Conservation (phyloP, 2,329 filamentous ascomycete genomes). For the Colletotrichum sublineola region DNA sequence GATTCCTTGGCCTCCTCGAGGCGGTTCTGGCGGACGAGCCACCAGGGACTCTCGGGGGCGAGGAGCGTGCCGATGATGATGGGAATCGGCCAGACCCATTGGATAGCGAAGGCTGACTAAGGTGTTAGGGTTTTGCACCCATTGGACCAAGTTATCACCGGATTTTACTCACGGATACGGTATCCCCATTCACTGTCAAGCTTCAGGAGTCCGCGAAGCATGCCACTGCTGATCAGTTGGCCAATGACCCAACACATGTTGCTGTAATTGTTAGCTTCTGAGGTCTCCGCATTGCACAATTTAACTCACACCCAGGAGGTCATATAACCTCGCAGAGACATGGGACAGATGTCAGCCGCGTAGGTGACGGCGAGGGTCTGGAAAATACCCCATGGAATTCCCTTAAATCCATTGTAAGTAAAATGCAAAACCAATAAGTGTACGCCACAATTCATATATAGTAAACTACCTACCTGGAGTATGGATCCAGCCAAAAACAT, state of each 20-base stretch:
- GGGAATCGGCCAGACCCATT: constrained; percentile 44
- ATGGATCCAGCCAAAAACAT: constrained; percentile 53
- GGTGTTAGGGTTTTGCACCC: background rate
- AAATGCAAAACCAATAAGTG: no score
- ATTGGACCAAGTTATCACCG: no score
- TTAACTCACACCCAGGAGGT: constrained; percentile 48
- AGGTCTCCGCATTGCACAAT: constrained; percentile 16
- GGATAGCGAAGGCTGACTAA: constrained; percentile 50
- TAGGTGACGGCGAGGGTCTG: constrained; percentile 54
- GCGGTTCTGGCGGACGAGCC: constrained; percentile 45
- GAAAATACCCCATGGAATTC: constrained; percentile 53
- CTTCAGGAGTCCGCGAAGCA: constrained; percentile 51
- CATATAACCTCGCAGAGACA: constrained; percentile 49
- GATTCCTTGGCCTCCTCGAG: constrained; percentile 44
- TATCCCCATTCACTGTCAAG: constrained; percentile 56
- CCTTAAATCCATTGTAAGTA: constrained; percentile 25
- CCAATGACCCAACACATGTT: constrained; percentile 60
- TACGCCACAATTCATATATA: no score
- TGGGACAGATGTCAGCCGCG: constrained; percentile 54
- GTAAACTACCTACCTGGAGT: no score
- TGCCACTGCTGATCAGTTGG: constrained; percentile 53
- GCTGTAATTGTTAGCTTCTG: constrained; percentile 11
- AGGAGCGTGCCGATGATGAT: constrained; percentile 42
- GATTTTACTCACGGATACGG: constrained; percentile 51
- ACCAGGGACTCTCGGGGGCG: constrained; percentile 47